These are phyloP conservation scores for Cordyceps militaris DNA, from an alignment of 2,329 filamentous ascomycete species.

Conservation along the genomic window DNA sequence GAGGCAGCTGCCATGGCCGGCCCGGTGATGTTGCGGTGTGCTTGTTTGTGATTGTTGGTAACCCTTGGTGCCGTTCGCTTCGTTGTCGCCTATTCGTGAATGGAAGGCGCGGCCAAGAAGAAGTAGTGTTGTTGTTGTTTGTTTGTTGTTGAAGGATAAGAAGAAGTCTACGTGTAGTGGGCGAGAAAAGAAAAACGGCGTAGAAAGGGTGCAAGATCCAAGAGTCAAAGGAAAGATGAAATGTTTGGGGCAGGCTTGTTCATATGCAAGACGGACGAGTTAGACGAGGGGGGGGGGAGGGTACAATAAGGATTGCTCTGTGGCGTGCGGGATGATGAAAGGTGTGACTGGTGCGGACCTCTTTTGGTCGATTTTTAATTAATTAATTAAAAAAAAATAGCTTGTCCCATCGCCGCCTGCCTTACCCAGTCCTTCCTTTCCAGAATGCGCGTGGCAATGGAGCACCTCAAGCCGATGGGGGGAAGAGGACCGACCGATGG, in stretches of 20 bases:
- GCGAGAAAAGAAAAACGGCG: no score
- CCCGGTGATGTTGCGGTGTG: not conserved
- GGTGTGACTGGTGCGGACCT: slow-evolving; percentile 10
- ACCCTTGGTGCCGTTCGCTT: not conserved
- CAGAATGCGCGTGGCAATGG: slow-evolving; percentile 26
- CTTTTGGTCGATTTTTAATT: no score
- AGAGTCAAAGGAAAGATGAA: not conserved
- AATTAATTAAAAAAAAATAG: no score
- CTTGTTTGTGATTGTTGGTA: not conserved
- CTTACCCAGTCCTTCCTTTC: no score
- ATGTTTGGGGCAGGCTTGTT: slow-evolving; percentile 12
- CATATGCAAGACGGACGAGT: not conserved
- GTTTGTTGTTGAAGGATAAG: not conserved
- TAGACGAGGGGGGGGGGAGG: slow-evolving; percentile 5
- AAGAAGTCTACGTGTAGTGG: not conserved
- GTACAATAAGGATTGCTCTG: slow-evolving; percentile 13
- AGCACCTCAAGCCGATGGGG: not conserved
- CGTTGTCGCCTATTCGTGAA: not conserved
- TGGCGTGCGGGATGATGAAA: slow-evolving; percentile 10
- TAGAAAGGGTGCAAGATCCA: no score
- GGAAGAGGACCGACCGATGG: not conserved
- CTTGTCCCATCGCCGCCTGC: no score
- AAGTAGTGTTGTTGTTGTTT: not conserved
- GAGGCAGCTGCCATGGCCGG: slow-evolving; percentile 31
- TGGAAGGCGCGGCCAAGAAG: not conserved